Conservation (phyloP, 306 rosid genomes). For the Cucumis melo region DNA sequence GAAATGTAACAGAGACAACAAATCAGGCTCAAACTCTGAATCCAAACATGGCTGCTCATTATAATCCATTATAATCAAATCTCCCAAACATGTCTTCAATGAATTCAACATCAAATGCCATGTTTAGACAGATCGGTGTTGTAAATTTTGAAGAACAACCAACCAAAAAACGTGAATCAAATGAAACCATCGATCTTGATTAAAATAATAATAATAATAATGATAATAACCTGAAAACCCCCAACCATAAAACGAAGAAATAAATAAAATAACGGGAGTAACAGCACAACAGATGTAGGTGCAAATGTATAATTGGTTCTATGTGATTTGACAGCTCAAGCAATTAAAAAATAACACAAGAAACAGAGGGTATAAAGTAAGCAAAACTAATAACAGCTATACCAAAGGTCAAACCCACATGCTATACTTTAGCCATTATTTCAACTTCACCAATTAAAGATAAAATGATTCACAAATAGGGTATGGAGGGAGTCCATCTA, state of each 20-base stretch:
- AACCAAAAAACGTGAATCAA: conserved; percentile 1
- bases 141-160: background rate
- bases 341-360: background rate
- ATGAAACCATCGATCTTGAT: background rate
- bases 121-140: background rate
- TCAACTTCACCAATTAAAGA: background rate
- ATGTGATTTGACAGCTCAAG: conserved; percentile 4
- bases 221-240: background rate
- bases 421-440: background rate
- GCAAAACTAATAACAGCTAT: background rate
- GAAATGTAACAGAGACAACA: too few species aligned
- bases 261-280: background rate
- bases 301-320: background rate
- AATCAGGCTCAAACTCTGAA: too few species aligned
- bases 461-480: background rate
- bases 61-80: too few species aligned
- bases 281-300: background rate
- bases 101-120: too few species aligned
- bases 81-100: background rate
- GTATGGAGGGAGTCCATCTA: background rate
- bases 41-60: too few species aligned
- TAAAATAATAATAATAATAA: background rate
- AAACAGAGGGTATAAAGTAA: background rate
- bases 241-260: background rate
- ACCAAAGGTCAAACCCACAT: background rate